Base-by-base conservation (phyloP, 805 yeast species). In the Wickerhamiella lipophila region DNA sequence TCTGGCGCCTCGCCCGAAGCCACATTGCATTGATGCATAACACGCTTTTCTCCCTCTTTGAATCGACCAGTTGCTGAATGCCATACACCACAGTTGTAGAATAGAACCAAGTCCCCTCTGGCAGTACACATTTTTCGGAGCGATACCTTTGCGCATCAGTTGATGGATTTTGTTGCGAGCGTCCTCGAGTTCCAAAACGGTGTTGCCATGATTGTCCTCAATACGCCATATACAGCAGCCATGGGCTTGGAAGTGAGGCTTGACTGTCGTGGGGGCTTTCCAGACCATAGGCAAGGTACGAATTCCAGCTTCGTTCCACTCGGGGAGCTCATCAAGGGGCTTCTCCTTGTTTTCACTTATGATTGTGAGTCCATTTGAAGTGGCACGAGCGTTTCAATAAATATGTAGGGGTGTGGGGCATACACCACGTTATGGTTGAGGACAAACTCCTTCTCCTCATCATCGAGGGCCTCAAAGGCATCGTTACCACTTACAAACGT, bases 21-120 rank as follows among this genome's bases (percentile, higher is more conserved):
- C 62, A 86, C 83, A 67, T 86, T 86, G 68, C 95, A 86, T 68
- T 86, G 95, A 62, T 86, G 95, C 94, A 86, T 85, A 60, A 86
- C 70, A 64, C 95, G 76, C 58, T 76, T 77, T 61, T 85, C 92
- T 43, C 81, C 84, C 16, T 74, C 73, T 16, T 75, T 79, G 66
- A 86, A 81, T 65, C 85, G 94, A 47, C 95, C 94, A 13, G 95
- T 85, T 27, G 86, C 95, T 1, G 89, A 78, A 62, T 86, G 95
- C 82, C 89, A 83, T 9, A 86, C 88, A 40, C 95, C 95, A 62
- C 89, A 74, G 71, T 86, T 86, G 67, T 72, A 85, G 71, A 86
- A 86, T 49, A 86, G 79, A 30, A 84, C 92, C 60, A 86, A 72
- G 59, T 86, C 95, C 49, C 95, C 95, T 55, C 78, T 73, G 95